phyloP scores from a whole-genome alignment of 1,139 yeast genomes.

The Protomyces pachydermus region DNA sequence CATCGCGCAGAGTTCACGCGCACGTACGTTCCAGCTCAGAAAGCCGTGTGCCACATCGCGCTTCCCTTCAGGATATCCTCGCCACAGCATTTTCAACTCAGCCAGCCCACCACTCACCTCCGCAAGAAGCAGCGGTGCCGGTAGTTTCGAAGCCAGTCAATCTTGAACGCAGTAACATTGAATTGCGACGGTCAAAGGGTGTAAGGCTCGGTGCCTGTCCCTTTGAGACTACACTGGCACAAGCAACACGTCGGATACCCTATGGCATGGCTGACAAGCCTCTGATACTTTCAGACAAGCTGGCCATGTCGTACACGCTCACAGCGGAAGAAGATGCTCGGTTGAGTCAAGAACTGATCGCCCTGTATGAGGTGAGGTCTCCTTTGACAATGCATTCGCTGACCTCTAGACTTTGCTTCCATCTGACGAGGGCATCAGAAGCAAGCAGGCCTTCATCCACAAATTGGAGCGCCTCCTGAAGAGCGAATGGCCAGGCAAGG shows the following conservation, averaged over 20 bases:
- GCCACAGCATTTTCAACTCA: not conserved
- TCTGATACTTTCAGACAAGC: not conserved
- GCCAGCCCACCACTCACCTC: not conserved
- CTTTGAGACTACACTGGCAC: slow-evolving; percentile 2
- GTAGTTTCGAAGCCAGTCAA: too few species aligned
- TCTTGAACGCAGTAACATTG: not conserved
- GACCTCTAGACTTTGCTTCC: slow-evolving; percentile 2
- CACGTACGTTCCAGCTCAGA: not conserved
- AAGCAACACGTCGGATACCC: not conserved
- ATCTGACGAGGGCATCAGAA: not conserved
- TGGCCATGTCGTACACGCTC: not conserved
- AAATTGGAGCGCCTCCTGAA: slow-evolving; percentile 30
- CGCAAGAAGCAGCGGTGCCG: too few species aligned
- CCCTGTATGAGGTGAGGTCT: slow-evolving; percentile 1
- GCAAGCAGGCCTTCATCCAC: slow-evolving; percentile 9
- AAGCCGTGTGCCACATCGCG: not conserved
- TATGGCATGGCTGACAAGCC: not conserved
- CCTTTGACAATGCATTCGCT: not conserved
- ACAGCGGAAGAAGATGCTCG: not conserved
- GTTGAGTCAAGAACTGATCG: not conserved
- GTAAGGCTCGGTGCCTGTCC: slow-evolving; percentile 8
- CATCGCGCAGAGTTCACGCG: not conserved
- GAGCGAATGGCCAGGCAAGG: slow-evolving; percentile 33
- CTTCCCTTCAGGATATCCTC: not conserved
- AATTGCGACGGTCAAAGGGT: not conserved